These are phyloP conservation scores for Ilex paraguariensis DNA, from an alignment of 305 asterid genomes.

Conservation along the genomic window DNA sequence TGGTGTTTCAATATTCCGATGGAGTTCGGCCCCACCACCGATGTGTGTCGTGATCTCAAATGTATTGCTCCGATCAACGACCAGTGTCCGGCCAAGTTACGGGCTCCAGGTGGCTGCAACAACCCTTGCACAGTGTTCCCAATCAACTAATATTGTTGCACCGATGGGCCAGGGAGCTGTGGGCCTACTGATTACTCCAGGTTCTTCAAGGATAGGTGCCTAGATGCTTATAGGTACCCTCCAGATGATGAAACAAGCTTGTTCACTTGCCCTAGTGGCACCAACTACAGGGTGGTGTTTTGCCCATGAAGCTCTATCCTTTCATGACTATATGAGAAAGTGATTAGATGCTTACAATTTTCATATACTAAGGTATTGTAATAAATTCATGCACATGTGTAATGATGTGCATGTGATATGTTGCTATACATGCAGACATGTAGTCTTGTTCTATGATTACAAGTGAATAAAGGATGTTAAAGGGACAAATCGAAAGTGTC, in stretches of 20 bases:
- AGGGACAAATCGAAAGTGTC: too few relatives aligned
- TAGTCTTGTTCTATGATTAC: too few relatives aligned
- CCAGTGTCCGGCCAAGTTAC: conserved; percentile 20
- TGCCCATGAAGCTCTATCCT: conserved; percentile 9
- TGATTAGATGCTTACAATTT: too few relatives aligned
- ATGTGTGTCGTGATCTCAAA: conserved; percentile 19
- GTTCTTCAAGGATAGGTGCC: conserved; percentile 33
- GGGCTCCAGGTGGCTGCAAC: conserved; percentile 30
- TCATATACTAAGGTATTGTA: too few relatives aligned
- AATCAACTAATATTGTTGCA: conserved; percentile 33
- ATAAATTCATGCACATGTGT: too few relatives aligned
- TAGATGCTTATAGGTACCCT: conserved; percentile 12
- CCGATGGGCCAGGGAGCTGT: conserved; percentile 19
- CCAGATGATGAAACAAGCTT: conserved; percentile 13
- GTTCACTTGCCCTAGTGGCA: conserved; percentile 13
- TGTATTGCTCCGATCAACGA: conserved; percentile 34
- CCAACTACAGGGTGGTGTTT: conserved; percentile 18
- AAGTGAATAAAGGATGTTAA: too few relatives aligned
- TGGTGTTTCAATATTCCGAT: conserved; percentile 38
- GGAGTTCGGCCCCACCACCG: conserved; percentile 29
- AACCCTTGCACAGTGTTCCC: conserved; percentile 33
- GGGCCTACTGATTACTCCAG: conserved; percentile 15
- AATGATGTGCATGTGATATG: too few relatives aligned
- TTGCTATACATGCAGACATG: too few relatives aligned
- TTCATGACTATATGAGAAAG: too few relatives aligned